Evolutionary conservation across 805 yeast genomes (phyloP), one percentile per base, ranked within the genome.

Genomic region (Candida rishiriensis): DNA sequence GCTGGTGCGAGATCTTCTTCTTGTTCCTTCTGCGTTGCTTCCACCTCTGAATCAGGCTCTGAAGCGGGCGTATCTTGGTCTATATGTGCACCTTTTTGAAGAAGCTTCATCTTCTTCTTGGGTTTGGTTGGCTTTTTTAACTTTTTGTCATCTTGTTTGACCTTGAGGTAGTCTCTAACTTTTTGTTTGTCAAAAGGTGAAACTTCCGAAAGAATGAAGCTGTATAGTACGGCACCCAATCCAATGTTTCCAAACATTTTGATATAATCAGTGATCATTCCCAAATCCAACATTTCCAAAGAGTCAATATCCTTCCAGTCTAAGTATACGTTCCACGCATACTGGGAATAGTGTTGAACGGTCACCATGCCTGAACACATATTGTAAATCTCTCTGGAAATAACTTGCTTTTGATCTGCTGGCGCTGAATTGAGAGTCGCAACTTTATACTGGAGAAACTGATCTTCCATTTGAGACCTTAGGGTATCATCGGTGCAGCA

Each of bases 311-410:
- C 96, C 21, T 37, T 29, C 84, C 91, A 85, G 50, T 89, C 93
- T 45, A 88, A 76, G 55, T 78, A 79, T 10, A 82, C 56, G 33
- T 73, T 70, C 96, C 96, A 90, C 1, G 89, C 87, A 29, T 75
- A 66, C 32, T 76, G 69, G 6, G 80, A 79, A 1, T 74, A 72
- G 17, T 83, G 77, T 34, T 78, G 75, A 13, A 91, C 78, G 13
- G 83, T 65, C 3, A 89, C 78, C 82, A 90, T 78, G 31, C 85
- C 95, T 12, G 79, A 81, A 0, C 79, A 78, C 73, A 79, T 71
- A 10, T 75, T 78, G 36, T 67, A 66, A 3, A 89, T 64, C 26
- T 75, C 72, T 1, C 54, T 53, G 10, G 68, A 66, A 26, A 74
- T 54, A 2, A 44, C 46, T 13, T 61, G 58, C 43, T 82, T 81